Percentiles rank a stretch among this genome's conserved stretches.
phyloP scores from a whole-genome alignment of 1,284 basidiomycete genomes.

The Melampsora larici-populina region DNA sequence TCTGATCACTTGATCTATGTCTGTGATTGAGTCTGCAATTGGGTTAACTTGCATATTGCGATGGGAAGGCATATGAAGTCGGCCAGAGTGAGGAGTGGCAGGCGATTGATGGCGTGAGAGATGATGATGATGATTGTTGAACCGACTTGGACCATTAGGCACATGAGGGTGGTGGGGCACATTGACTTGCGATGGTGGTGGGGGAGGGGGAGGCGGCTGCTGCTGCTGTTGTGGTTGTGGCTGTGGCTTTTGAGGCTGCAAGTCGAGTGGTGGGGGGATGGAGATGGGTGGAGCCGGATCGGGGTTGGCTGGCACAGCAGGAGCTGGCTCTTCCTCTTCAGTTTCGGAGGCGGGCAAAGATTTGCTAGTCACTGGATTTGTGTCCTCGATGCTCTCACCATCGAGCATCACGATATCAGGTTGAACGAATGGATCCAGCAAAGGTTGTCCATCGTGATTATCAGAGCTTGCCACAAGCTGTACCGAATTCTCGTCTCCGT shows the following conservation, averaged over 20 bases:
- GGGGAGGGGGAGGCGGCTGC: not conserved
- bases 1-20: constrained; percentile 35
- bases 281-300: not conserved
- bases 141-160: not conserved
- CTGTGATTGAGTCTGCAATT: constrained; percentile 6
- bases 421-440: not conserved
- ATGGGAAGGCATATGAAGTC: not conserved
- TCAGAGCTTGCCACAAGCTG: constrained; percentile 1
- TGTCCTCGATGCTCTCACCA: constrained; percentile 36
- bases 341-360: constrained; percentile 6
- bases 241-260: not conserved
- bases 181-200: constrained; percentile 14
- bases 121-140: constrained; percentile 6
- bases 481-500: constrained; percentile 6
- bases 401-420: constrained; percentile 40
- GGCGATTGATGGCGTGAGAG: constrained; percentile 1
- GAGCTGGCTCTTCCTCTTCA: constrained; percentile 12
- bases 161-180: not conserved
- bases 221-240: not conserved
- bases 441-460: not conserved
- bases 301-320: not conserved
- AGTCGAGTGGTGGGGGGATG: not conserved
- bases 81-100: not conserved
- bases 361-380: not conserved
- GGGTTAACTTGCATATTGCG: not conserved